These are phyloP conservation scores for Globisporangium acanthophoron DNA, from an alignment of 352 stramenopile species.

Conservation along the genomic window DNA sequence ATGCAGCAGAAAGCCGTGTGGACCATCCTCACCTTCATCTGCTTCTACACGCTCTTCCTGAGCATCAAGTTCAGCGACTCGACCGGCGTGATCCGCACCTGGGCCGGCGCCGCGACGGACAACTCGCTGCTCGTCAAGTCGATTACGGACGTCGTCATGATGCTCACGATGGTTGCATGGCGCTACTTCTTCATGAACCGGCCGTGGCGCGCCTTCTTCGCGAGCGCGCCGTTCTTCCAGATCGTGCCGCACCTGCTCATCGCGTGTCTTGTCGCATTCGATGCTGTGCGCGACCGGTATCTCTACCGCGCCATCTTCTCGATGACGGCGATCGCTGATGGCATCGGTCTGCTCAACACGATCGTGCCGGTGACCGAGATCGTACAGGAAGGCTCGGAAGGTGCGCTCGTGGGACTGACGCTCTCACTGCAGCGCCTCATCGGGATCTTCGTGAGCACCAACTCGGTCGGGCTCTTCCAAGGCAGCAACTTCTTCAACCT, in stretches of 20 bases:
- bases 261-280: conserved; percentile 13
- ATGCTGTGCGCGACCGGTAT: conserved; percentile 18
- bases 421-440: conserved; percentile 23
- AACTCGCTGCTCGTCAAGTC: conserved; percentile 26
- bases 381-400: conserved; percentile 24
- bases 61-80: conserved; percentile 24
- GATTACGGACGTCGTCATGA: conserved; percentile 22
- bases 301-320: conserved; percentile 15
- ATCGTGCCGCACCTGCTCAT: conserved; percentile 23
- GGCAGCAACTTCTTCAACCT: conserved; percentile 21
- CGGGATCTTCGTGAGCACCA: conserved; percentile 26
- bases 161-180: conserved; percentile 27
- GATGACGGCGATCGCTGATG: conserved; percentile 21
- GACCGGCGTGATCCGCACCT: conserved; percentile 11
- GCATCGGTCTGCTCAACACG: conserved; percentile 22
- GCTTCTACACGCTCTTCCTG: conserved; percentile 27
- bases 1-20: conserved; percentile 44
- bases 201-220: conserved; percentile 26
- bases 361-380: conserved; percentile 31
- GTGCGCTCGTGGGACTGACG: conserved; percentile 17
- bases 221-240: conserved; percentile 21
- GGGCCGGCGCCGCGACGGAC: conserved; percentile 19
- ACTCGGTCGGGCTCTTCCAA: conserved; percentile 19
- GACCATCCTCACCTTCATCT: conserved; percentile 31
- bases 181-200: conserved; percentile 34